Evolutionary conservation across 331 rosid species (phyloP).

Genomic region (Dryas integrifolia): DNA sequence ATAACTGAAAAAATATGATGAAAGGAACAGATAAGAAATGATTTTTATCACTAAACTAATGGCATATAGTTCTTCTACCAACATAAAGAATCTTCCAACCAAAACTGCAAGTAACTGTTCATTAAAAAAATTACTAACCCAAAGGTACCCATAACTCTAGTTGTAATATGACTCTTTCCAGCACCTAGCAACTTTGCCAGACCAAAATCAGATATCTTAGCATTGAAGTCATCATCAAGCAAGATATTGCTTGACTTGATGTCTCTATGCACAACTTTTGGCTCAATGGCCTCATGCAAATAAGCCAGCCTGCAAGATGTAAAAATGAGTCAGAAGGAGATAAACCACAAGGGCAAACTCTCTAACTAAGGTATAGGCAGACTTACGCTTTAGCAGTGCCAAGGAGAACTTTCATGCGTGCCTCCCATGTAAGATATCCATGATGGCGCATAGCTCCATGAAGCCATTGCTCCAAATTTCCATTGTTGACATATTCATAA

Average conservation of each 20-base stretch:
- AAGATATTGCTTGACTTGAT: constrained; percentile 87
- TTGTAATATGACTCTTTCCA: constrained; percentile 82
- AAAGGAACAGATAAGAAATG: constrained; percentile 18
- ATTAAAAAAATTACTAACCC: constrained; percentile 55
- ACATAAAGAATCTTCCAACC: neutral
- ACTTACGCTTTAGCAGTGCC: constrained; percentile 94
- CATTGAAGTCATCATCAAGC: constrained; percentile 77
- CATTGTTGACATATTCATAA: constrained; percentile 88
- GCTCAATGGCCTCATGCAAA: constrained; percentile 92
- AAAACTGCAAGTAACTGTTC: neutral
- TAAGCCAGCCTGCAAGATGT: constrained; percentile 66
- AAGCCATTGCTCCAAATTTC: constrained; percentile 92
- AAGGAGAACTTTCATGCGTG: constrained; percentile 81
- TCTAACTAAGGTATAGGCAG: constrained; percentile 18
- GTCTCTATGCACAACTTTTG: constrained; percentile 95
- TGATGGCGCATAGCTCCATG: constrained; percentile 85
- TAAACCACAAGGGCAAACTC: constrained; percentile 10
- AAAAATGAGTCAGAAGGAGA: constrained; percentile 25
- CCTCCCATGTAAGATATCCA: constrained; percentile 93
- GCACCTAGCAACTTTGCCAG: constrained; percentile 81
- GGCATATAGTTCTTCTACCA: neutral
- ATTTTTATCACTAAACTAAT: constrained; percentile 13
- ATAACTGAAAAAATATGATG: constrained; percentile 48
- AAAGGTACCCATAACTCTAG: constrained; percentile 95
- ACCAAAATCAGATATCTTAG: constrained; percentile 91